These are phyloP conservation scores for Monilinia polystroma DNA, from an alignment of 2,329 filamentous ascomycete species.

Conservation along the genomic window DNA sequence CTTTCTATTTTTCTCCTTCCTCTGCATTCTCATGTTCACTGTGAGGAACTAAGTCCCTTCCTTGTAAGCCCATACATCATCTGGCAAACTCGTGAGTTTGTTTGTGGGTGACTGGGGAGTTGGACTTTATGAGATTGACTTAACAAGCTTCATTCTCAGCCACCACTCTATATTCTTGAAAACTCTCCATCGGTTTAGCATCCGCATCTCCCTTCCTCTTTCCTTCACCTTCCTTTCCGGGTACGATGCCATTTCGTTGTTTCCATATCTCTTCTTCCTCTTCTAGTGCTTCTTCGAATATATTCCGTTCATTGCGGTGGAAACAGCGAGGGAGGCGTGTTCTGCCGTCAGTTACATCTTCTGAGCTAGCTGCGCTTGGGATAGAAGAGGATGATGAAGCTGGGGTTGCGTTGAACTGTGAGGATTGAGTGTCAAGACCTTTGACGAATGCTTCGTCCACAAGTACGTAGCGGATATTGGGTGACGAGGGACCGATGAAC, in stretches of 20 bases:
- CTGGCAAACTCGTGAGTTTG: not conserved
- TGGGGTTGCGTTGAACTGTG: slow-evolving; percentile 6
- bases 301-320: slow-evolving; percentile 68
- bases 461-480: slow-evolving; percentile 66
- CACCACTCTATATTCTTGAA: slow-evolving; percentile 36
- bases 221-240: slow-evolving; percentile 10
- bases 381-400: not conserved
- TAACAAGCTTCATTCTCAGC: slow-evolving; percentile 36
- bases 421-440: slow-evolving; percentile 5
- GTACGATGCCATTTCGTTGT: slow-evolving; percentile 22
- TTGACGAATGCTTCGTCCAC: slow-evolving; percentile 58
- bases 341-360: slow-evolving; percentile 5
- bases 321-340: slow-evolving; percentile 49
- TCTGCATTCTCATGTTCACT: no score
- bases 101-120: no score
- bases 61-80: no score
- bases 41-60: no score
- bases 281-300: slow-evolving; percentile 65
- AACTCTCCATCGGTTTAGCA: slow-evolving; percentile 26
- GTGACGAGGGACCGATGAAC: slow-evolving; percentile 66
- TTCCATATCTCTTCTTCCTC: slow-evolving; percentile 54
- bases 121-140: not conserved
- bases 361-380: not conserved
- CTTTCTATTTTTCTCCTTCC: no score
- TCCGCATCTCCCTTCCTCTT: not conserved